Percentiles rank a stretch among this genome's conserved stretches.
Evolutionary conservation across 2,329 filamentous ascomycete species (phyloP).

Genomic region (Colletotrichum agaves): DNA sequence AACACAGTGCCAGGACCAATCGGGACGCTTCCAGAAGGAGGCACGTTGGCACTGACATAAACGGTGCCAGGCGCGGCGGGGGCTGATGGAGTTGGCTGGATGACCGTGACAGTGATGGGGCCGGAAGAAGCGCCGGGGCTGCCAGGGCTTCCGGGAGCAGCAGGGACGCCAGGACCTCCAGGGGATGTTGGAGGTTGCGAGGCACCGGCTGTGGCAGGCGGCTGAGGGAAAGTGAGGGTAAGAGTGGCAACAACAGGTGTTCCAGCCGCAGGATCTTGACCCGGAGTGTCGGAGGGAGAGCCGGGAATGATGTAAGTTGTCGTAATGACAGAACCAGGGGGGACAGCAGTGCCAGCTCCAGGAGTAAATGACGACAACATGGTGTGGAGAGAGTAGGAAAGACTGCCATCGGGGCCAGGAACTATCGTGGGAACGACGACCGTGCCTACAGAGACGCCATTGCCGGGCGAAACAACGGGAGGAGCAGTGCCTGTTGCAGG

Average conservation of each 20-base stretch:
- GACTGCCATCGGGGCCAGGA: conserved; percentile 46
- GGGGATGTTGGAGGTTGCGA: background rate
- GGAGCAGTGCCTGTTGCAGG: conserved; percentile 16
- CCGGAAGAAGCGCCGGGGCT: background rate
- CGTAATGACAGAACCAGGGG: conserved; percentile 30
- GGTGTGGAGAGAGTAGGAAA: conserved; percentile 42
- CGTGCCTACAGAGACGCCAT: conserved; percentile 16
- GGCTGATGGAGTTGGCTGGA: background rate
- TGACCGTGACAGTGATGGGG: background rate
- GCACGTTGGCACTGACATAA: background rate
- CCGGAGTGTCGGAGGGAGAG: conserved; percentile 44
- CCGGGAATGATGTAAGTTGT: conserved; percentile 43
- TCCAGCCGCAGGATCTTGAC: conserved; percentile 31
- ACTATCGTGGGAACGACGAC: conserved; percentile 30
- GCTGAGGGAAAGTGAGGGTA: conserved; percentile 31
- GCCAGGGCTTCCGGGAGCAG: too few species aligned
- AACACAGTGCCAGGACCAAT: background rate
- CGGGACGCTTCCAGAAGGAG: conserved; percentile 16
- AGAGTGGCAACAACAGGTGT: conserved; percentile 40
- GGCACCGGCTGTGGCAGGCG: background rate
- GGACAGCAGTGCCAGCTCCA: conserved; percentile 12
- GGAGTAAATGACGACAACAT: conserved; percentile 47
- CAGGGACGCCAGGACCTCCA: background rate
- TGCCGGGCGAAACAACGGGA: background rate
- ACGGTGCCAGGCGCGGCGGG: background rate